Conservation (phyloP, 768 basidiomycete species). For the Dendrothele bispora region DNA sequence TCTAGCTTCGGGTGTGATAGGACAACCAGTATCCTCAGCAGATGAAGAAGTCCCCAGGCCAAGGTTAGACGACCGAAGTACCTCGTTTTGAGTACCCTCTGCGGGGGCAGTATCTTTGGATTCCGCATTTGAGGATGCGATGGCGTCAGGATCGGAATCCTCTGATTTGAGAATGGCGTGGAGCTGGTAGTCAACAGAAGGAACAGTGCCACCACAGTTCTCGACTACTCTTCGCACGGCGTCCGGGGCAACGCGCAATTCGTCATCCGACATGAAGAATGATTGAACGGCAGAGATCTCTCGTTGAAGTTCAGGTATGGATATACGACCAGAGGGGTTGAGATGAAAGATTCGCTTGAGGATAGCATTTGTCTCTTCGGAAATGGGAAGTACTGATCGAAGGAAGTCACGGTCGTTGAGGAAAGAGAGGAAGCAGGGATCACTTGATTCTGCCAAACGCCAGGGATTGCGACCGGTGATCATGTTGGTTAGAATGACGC, state of each 20-base stretch:
- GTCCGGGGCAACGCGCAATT: constrained; percentile 26
- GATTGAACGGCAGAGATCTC: constrained; percentile 55
- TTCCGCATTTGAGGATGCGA: neutral
- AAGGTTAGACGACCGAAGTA: no score
- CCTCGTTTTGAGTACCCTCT: no score
- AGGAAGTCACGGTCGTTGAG: constrained; percentile 64
- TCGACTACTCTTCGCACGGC: constrained; percentile 18
- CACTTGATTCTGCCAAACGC: constrained; percentile 64
- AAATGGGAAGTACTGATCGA: constrained; percentile 70
- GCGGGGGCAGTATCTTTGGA: neutral
- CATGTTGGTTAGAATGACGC: constrained; percentile 83
- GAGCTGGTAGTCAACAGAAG: no score
- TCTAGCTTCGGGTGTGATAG: constrained; percentile 47
- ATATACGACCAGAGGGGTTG: constrained; percentile 60
- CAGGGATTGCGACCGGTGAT: constrained; percentile 78
- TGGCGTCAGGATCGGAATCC: neutral
- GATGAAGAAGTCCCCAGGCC: no score
- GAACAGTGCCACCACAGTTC: constrained; percentile 13
- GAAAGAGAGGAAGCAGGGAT: constrained; percentile 69
- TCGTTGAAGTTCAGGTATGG: constrained; percentile 58
- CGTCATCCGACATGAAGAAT: constrained; percentile 59
- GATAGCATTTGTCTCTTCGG: constrained; percentile 59
- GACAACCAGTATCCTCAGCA: constrained; percentile 37
- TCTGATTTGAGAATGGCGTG: no score
- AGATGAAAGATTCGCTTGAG: constrained; percentile 73